These are phyloP conservation scores for Pseudocercospora eumusae DNA, from an alignment of 2,329 filamentous ascomycete genomes.

Conservation along the genomic window DNA sequence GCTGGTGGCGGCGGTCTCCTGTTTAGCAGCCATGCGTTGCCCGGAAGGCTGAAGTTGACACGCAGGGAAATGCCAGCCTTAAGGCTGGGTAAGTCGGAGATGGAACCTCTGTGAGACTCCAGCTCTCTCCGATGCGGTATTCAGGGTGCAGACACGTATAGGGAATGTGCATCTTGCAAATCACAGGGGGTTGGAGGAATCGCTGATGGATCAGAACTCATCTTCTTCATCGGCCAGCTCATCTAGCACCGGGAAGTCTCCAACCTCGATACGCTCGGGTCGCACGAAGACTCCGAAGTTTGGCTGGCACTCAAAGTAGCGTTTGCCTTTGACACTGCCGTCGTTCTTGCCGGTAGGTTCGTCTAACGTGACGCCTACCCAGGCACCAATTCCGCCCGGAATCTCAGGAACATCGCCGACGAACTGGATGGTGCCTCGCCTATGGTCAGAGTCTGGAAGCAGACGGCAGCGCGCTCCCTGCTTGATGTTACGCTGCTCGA, in stretches of 20 bases:
- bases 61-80: conserved; percentile 17
- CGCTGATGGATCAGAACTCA: conserved; percentile 52
- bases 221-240: conserved; percentile 78
- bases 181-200: no score
- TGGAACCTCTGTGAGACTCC: not conserved
- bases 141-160: not conserved
- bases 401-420: conserved; percentile 76
- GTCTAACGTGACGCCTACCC: conserved; percentile 73
- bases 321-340: conserved; percentile 64
- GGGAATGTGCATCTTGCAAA: not conserved
- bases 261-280: conserved; percentile 74
- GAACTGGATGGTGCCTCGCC: conserved; percentile 70
- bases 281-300: conserved; percentile 79
- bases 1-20: not conserved
- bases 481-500: conserved; percentile 62
- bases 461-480: conserved; percentile 48
- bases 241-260: conserved; percentile 66
- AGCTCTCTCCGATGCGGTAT: not conserved
- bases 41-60: conserved; percentile 13
- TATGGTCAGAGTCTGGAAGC: conserved; percentile 63
- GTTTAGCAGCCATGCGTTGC: conserved; percentile 8
- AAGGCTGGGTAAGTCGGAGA: conserved; percentile 3
- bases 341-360: conserved; percentile 84
- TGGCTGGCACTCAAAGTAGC: conserved; percentile 69
- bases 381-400: conserved; percentile 59